Percentiles rank a stretch among this genome's conserved stretches.
phyloP scores from a whole-genome alignment of 805 yeast genomes.

The Dipodascopsis uninucleata region DNA sequence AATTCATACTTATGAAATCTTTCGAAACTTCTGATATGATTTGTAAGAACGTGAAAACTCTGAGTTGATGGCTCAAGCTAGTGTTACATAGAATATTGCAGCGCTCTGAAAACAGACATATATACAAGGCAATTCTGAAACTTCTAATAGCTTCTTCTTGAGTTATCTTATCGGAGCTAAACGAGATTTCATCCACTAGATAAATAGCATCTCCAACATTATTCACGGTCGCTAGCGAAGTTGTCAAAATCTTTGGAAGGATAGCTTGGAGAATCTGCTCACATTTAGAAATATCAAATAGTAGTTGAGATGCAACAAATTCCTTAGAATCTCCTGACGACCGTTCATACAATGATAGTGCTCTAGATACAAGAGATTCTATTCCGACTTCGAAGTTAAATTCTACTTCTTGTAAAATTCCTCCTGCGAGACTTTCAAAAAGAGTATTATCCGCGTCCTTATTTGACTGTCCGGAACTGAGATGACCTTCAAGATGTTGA shows the following conservation, averaged over 20 bases:
- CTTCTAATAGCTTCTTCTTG: conserved; percentile 5
- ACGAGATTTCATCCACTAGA: conserved; percentile 6
- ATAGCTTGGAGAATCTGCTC: conserved; percentile 3
- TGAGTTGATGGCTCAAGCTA: conserved; percentile 7
- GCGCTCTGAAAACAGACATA: conserved; percentile 5
- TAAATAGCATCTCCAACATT: conserved; percentile 22
- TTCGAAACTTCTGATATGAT: conserved; percentile 20
- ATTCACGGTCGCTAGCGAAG: conserved; percentile 15
- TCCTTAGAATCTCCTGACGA: conserved; percentile 11
- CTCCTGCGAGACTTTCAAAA: conserved; percentile 16
- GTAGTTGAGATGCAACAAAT: conserved; percentile 9
- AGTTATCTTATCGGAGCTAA: neutral
- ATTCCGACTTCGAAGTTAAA: conserved; percentile 12
- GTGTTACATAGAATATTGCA: conserved; percentile 8
- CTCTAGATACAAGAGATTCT: conserved; percentile 18
- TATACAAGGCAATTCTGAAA: conserved; percentile 17
- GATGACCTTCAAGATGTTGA: conserved; percentile 19
- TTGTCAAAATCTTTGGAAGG: conserved; percentile 1
- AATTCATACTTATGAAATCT: conserved; percentile 15
- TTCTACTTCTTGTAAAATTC: conserved; percentile 21
- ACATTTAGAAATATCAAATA: conserved; percentile 6
- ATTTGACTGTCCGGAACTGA: conserved; percentile 1
- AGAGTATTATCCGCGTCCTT: conserved; percentile 3
- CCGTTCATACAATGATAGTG: conserved; percentile 13
- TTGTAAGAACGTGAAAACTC: conserved; percentile 8